Conservation (phyloP, 2,329 filamentous ascomycete species). For the Cladosporium austrohemisphaericum region DNA sequence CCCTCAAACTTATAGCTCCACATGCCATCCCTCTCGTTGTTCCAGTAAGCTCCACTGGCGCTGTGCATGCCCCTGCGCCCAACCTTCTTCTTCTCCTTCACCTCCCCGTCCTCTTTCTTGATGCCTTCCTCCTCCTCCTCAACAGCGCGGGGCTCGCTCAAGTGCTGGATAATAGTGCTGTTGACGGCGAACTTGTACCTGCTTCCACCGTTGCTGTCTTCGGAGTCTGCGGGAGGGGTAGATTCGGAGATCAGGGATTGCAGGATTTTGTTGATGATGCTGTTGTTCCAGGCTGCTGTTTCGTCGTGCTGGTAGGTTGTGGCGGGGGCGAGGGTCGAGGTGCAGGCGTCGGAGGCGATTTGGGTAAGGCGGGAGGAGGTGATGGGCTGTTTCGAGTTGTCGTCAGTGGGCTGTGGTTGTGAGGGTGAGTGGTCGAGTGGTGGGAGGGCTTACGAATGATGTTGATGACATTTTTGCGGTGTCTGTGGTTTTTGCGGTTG, state of each 20-base stretch:
- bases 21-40: constrained; percentile 85
- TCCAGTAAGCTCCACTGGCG: constrained; percentile 82
- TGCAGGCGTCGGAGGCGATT: constrained; percentile 83
- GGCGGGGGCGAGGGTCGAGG: constrained; percentile 67
- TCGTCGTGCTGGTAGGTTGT: constrained; percentile 83
- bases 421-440: no score
- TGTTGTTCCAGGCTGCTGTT: constrained; percentile 83
- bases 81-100: constrained; percentile 63
- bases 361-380: constrained; percentile 73
- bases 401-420: no score
- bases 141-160: constrained; percentile 63
- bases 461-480: no score
- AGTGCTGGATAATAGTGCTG: constrained; percentile 96
- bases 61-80: constrained; percentile 88
- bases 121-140: constrained; percentile 44
- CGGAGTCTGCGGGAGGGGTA: constrained; percentile 45
- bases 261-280: constrained; percentile 82
- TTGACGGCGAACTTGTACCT: constrained; percentile 92
- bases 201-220: constrained; percentile 48
- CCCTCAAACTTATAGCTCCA: constrained; percentile 82
- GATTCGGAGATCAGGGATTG: constrained; percentile 69
- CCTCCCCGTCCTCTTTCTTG: constrained; percentile 33
- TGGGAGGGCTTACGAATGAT: no score
- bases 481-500: no score
- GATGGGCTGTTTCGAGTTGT: constrained; percentile 69